Base-by-base conservation (phyloP, 352 stramenopile species). In the Globisporangium polare region DNA sequence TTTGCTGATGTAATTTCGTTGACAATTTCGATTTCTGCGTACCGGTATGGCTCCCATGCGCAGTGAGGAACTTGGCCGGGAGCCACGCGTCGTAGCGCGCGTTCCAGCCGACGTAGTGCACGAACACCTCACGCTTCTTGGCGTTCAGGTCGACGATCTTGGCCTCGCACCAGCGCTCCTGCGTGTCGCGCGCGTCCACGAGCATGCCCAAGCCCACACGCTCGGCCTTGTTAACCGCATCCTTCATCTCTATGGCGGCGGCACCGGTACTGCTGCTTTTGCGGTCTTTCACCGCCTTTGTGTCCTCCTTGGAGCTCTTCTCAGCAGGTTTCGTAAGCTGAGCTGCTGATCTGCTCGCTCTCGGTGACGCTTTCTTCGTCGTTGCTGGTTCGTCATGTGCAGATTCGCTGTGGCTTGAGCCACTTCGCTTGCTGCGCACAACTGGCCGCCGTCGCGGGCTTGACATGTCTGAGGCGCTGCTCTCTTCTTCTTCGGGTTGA, bases 101-200 rank as follows among this genome's bases (percentile, higher is more conserved):
- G 63, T 92, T 92, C 80, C 80, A 92, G 45, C 83, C 80, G 55
- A 92, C 83, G 63, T 89, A 90, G 53, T 92, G 83, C 46, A 90
- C 74, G 27, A 78, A 89, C 22, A 85, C 58, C 13, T 69, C 52
- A 24, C 73, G 53, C 27, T 74, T 67, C 0, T 60, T 42, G 10
- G 58, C 51, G 53, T 90, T 65, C 29, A 89, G 45, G 15, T 80
- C 63, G 41, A 90, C 27, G 29, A 92, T 72, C 41, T 81, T 81
- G 39, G 78, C 83, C 62, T 90, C 80, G 8, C 74, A 73, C 73
- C 79, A 92, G 53, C 78, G 69, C 8, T 89, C 72, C 41, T 68
- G 54, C 18, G 69, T 53, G 50, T 89, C 83, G 8, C 72, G 77
- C 12, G 85, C 80, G 58, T 92, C 83, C 17, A 90, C 65, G 26